Conservation (phyloP, 352 stramenopile species). For the Phytophthora lateralis region DNA sequence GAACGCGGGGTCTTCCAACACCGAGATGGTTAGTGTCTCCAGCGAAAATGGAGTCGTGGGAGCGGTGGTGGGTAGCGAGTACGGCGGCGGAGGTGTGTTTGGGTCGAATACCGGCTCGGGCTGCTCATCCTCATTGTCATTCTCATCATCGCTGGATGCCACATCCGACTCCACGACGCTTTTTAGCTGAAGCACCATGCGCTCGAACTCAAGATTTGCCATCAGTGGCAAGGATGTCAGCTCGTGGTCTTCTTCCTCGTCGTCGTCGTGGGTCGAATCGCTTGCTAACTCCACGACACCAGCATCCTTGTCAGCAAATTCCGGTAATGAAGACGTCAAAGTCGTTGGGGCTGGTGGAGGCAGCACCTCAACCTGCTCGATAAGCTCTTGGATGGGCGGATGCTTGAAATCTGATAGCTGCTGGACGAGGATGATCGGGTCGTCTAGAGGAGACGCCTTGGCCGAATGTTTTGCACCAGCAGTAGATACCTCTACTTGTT, state of each 20-base stretch:
- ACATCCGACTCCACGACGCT: constrained; percentile 52
- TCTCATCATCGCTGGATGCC: constrained; percentile 33
- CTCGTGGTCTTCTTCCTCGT: constrained; percentile 25
- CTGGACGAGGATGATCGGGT: constrained; percentile 76
- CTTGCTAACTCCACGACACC: not conserved
- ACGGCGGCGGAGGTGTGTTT: constrained; percentile 35
- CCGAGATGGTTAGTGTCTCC: constrained; percentile 20
- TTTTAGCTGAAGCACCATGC: constrained; percentile 79
- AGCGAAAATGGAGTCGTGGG: not conserved
- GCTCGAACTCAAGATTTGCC: constrained; percentile 71
- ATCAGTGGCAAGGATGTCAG: constrained; percentile 23
- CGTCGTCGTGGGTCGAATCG: constrained; percentile 5
- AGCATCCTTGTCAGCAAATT: constrained; percentile 17
- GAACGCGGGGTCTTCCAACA: constrained; percentile 53
- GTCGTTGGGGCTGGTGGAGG: constrained; percentile 32
- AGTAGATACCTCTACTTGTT: constrained; percentile 27
- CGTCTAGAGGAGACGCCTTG: constrained; percentile 48
- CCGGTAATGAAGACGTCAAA: constrained; percentile 10
- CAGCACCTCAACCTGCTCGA: constrained; percentile 4
- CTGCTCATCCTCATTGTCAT: constrained; percentile 44
- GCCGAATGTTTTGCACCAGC: constrained; percentile 1
- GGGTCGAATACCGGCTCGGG: constrained; percentile 15
- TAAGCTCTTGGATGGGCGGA: not conserved
- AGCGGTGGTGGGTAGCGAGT: constrained; percentile 15
- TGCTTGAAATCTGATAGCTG: constrained; percentile 52